Base-by-base conservation (phyloP, 257 asterid genomes). In the Cruciata laevipes region DNA sequence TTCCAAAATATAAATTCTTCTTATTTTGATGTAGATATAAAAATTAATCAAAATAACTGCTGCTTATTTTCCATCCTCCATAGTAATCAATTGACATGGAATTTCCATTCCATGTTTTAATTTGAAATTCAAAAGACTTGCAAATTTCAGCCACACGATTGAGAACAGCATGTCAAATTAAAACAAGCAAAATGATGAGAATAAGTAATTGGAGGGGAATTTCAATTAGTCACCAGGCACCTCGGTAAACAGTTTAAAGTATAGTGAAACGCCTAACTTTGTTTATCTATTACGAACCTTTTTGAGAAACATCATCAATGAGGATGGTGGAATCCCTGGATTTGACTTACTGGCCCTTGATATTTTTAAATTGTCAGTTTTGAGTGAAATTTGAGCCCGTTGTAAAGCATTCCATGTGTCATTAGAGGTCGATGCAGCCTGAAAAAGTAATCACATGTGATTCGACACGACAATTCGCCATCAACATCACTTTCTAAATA, bases 321-420 rank as follows among this genome's bases (percentile, higher is more conserved):
- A 93, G 71, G 99, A 93, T 42, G 99, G 97, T 49, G 99, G 96
- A 73, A 90, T 81, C 66, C 99, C 99, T 67, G 97, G 96, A 80
- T 94, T 94, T 58, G 89, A 78, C 64, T 79, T 63, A 77, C 90
- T 88, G 24, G 97, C 97, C 75, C 60, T 79, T 62, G 88, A 78
- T 66, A 90, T 79, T 71, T 80, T 73, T 62, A 88, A 73, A 63
- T 70, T 78, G 63, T 79, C 89, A 49, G 70, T 68, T 59, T 68
- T 73, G 69, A 88, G 83, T 52, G 97, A 86, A 70, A 78, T 81
- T 74, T 84, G 88, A 44, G 99, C 99, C 78, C 23, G 79, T 24
- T 83, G 79, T 72, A 94, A 73, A 40, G 92, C 97, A 69, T 70
- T 74, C 69, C 82, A 78, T 60, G 89, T 78, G 73, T 77, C 87